These are phyloP conservation scores for Monosporascus sp. DNA, from an alignment of 2,329 filamentous ascomycete species.

Conservation along the genomic window DNA sequence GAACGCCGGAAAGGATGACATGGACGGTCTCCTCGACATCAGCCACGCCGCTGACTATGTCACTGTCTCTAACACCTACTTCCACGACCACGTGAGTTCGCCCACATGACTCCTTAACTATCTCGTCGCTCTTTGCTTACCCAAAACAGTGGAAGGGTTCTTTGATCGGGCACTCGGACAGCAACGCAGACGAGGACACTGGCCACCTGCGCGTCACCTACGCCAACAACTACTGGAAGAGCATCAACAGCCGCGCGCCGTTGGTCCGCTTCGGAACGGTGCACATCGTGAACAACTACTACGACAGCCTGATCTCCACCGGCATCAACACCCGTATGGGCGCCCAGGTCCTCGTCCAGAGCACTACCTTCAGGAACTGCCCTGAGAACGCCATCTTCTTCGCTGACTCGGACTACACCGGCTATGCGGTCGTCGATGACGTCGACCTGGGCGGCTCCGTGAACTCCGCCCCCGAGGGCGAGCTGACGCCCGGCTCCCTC, in stretches of 20 bases:
- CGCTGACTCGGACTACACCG: constrained; percentile 35
- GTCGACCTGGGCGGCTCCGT: constrained; percentile 38
- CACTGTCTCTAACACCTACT: constrained; percentile 37
- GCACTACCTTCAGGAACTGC: background rate
- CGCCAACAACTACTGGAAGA: constrained; percentile 61
- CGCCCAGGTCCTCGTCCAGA: constrained; percentile 48
- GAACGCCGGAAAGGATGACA: constrained; percentile 35
- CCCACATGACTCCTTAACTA: background rate
- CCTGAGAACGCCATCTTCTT: constrained; percentile 15
- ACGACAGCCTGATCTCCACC: constrained; percentile 36
- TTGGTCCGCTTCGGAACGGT: constrained; percentile 62
- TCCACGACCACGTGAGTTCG: constrained; percentile 34
- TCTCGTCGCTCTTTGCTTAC: background rate
- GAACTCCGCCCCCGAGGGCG: constrained; percentile 46
- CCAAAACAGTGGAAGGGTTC: constrained; percentile 44
- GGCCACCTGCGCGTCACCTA: constrained; percentile 61
- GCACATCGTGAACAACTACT: constrained; percentile 53
- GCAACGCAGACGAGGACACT: constrained; percentile 52
- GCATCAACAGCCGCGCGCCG: constrained; percentile 60
- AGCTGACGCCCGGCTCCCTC: constrained; percentile 38
- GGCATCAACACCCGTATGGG: constrained; percentile 50
- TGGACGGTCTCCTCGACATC: constrained; percentile 40
- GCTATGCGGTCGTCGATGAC: constrained; percentile 37
- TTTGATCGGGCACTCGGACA: constrained; percentile 56
- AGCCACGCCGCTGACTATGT: constrained; percentile 39